Base-by-base conservation (phyloP, 768 basidiomycete species). In the Paxillus ammoniavirescens region DNA sequence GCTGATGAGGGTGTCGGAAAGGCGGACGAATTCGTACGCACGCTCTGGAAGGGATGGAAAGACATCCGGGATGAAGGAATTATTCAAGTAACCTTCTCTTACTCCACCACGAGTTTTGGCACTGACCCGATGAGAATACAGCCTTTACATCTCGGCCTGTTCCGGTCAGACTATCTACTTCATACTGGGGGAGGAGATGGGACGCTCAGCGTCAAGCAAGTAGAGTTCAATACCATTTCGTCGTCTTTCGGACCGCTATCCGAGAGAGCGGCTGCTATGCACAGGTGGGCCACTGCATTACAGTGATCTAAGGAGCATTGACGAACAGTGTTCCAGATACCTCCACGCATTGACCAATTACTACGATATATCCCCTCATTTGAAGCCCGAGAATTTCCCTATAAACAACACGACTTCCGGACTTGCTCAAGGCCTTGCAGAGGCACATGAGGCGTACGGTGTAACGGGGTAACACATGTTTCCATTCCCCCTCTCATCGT, bases 141-240 rank as follows among this genome's bases (percentile, higher is more conserved):
- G 94, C 82, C 83, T 0, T 73, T 91, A 43, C 90, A 97, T 55
- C 80, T 98, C 6, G 94, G 95, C 17, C 72, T 99, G 17, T 97
- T 96, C 72, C 80, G 96, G 50, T 97, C 94, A 9, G 96, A 99
- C 73, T 99, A 98, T 71, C 76, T 98, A 30, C 72, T 98, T 18
- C 93, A 99, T 60, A 69, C 76, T 8, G 75, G 76, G 2, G 58
- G 61, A 0, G 66, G 72, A 28, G 65, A 74, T 3, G 51, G 41
- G 12, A 18, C 17, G 13, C 62, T 75, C 13, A 70, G 73, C 6
- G 70, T 99, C 57, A 96, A 94, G 67, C 96, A 99, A 72, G 96
- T 98, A 40, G 96, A 99, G 68, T 97, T 98, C 73, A 99, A 99
- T 66, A 97, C 96, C 8, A 95, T 98, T 57, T 92, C 94, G 2